These are phyloP conservation scores for Botrytis paeoniae DNA, from an alignment of 2,329 filamentous ascomycete species.

Conservation along the genomic window DNA sequence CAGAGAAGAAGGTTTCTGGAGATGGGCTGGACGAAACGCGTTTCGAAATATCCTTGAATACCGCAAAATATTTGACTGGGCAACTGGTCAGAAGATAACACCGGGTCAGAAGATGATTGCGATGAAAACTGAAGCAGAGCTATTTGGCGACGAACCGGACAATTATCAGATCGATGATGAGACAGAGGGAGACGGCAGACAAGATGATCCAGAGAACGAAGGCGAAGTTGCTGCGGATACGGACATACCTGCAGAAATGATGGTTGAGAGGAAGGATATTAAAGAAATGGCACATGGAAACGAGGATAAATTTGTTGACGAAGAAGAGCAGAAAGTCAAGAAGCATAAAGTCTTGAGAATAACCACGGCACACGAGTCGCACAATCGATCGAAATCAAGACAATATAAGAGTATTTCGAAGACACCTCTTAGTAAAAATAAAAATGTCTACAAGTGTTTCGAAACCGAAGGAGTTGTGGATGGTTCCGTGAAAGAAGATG, in stretches of 20 bases:
- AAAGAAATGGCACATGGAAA: not conserved
- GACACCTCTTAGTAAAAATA: not conserved
- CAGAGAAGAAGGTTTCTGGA: slow-evolving; percentile 36
- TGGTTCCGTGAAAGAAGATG: not conserved
- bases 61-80: slow-evolving; percentile 33
- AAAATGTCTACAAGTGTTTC: not conserved
- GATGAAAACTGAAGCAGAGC: slow-evolving; percentile 3
- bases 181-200: not conserved
- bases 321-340: not conserved
- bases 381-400: not conserved
- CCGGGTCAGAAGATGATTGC: slow-evolving; percentile 29
- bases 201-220: not conserved
- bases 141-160: not conserved
- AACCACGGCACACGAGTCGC: not conserved
- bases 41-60: slow-evolving; percentile 28
- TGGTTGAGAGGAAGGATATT: not conserved
- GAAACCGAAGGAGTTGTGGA: not conserved
- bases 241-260: too few relatives aligned
- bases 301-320: not conserved
- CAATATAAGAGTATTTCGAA: not conserved
- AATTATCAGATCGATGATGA: not conserved
- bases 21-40: slow-evolving; percentile 35
- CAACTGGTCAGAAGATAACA: slow-evolving; percentile 33
- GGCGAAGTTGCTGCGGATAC: too few relatives aligned
- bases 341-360: slow-evolving; percentile 1